Evolutionary conservation across 2,329 filamentous ascomycete species (phyloP), one percentile per base, ranked within the genome.

Genomic region (Fusarium nygamai): DNA sequence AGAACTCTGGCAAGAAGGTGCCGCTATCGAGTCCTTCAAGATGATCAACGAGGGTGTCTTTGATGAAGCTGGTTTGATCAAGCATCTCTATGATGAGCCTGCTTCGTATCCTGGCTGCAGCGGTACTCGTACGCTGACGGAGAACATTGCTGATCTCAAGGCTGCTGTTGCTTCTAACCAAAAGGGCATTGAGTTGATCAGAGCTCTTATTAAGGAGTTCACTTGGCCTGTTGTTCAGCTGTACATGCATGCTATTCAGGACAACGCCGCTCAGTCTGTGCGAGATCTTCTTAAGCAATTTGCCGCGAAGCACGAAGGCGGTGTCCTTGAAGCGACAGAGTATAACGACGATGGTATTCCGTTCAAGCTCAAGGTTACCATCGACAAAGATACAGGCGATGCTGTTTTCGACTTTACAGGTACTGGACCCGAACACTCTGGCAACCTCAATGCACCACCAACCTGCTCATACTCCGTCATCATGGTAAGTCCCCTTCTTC

Each of bases 311-410:
- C 94, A 94, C 74, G 87, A 90, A 73, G 92, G 92, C 6, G 87
- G 90, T 65, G 90, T 93, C n/a, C 87, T 97, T 1, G 88, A 89
- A 13, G 93, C 94, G 0, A 86, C 92, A 3, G 94, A 97, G 78
- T 94, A 91, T 83, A 96, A 96, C 91, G 94, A 97, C 76, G 94
- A 97, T 76, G 94, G 94, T 33, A 93, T 89, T 16, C 93, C 93
- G 0, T 96, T 97, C 77, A 86, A 88, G 59, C 87, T 97, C 12
- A 92, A 91, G 70, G 88, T 97, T 17, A 92, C 90, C 3, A 96
- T 97, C 72, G 90, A 96, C 78, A 88, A 89, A 0, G 87, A 91
- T 0, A 91, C 92, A 47, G 94, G 93, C 22, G 92, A 93, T 70
- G 94, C 94, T 0, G 84, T 92, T 0, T 97, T 96, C 78, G 80